Conservation (phyloP, 768 basidiomycete species). For the Xerocomellus chrysenteron region DNA sequence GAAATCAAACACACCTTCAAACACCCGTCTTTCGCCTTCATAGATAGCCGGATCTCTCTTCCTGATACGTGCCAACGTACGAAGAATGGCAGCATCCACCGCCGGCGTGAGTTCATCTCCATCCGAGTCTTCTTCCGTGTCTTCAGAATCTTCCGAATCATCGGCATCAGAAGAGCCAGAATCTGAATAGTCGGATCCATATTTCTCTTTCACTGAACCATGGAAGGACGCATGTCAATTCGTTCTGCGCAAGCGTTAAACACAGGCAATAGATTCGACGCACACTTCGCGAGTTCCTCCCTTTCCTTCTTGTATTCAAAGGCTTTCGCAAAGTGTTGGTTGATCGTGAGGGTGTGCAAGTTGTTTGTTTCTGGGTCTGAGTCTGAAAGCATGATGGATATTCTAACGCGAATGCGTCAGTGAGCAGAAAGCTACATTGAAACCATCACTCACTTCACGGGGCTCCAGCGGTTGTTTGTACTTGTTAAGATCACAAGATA, state of each 20-base stretch:
- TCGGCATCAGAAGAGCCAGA: conserved; percentile 9
- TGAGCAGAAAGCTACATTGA: too few relatives aligned
- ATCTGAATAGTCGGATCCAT: conserved; percentile 35
- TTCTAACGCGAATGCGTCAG: background rate
- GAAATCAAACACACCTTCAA: conserved; percentile 62
- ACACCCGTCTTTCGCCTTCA: conserved; percentile 63
- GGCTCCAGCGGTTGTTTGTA: conserved; percentile 12
- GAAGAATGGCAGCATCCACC: conserved; percentile 80
- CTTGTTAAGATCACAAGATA: conserved; percentile 14
- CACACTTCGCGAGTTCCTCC: conserved; percentile 79
- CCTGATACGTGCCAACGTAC: conserved; percentile 84
- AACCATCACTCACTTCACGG: too few relatives aligned
- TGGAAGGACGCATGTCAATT: background rate
- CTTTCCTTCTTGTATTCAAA: conserved; percentile 82
- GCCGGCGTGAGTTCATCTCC: conserved; percentile 93
- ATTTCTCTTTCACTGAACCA: conserved; percentile 68
- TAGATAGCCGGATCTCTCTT: conserved; percentile 86
- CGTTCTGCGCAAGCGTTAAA: background rate
- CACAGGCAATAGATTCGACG: conserved; percentile 30
- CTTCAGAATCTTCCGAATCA: conserved; percentile 51
- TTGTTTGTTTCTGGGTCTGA: conserved; percentile 37
- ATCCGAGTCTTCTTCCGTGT: conserved; percentile 86
- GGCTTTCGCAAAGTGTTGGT: conserved; percentile 77
- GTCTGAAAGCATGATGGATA: conserved; percentile 38
- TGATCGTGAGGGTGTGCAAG: conserved; percentile 58